phyloP scores from a whole-genome alignment of 768 basidiomycete genomes.

The Collybia nuda region DNA sequence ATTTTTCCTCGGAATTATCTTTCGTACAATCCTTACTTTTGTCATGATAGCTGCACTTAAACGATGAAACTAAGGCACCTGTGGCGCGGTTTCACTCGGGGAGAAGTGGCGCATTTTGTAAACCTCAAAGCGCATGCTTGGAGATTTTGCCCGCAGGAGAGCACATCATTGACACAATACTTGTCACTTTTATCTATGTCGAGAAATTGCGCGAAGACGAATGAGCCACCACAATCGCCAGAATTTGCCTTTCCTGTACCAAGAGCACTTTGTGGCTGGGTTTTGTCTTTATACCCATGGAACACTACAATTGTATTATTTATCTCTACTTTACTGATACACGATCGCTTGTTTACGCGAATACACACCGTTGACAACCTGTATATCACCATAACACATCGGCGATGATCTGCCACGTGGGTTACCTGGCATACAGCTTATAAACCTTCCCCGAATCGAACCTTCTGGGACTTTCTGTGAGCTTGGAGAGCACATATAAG shows the following conservation, averaged over 20 bases:
- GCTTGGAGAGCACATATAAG: slow-evolving; percentile 1
- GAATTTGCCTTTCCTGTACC: too few species aligned
- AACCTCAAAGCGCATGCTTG: slow-evolving; percentile 16
- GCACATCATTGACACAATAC: slow-evolving; percentile 26
- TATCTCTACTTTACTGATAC: too few species aligned
- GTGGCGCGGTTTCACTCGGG: slow-evolving; percentile 19
- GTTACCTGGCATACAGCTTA: neutral
- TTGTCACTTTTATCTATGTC: slow-evolving; percentile 30
- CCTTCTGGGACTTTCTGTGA: slow-evolving; percentile 12
- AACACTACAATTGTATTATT: too few species aligned
- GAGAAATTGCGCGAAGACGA: slow-evolving; percentile 24
- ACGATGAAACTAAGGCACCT: slow-evolving; percentile 10
- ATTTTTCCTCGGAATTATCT: neutral
- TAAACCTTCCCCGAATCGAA: slow-evolving; percentile 6
- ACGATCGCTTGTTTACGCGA: too few species aligned
- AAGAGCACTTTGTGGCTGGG: too few species aligned
- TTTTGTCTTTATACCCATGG: too few species aligned
- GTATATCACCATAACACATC: too few species aligned
- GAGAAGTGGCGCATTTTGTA: slow-evolving; percentile 6
- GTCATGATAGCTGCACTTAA: slow-evolving; percentile 12
- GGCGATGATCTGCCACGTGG: neutral
- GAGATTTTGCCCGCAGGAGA: slow-evolving; percentile 27
- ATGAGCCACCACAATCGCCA: slow-evolving; percentile 5
- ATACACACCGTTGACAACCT: too few species aligned
- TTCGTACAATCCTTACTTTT: neutral